These are phyloP conservation scores for Dothidotthia symphoricarpi DNA, from an alignment of 2,329 filamentous ascomycete species.

Conservation along the genomic window DNA sequence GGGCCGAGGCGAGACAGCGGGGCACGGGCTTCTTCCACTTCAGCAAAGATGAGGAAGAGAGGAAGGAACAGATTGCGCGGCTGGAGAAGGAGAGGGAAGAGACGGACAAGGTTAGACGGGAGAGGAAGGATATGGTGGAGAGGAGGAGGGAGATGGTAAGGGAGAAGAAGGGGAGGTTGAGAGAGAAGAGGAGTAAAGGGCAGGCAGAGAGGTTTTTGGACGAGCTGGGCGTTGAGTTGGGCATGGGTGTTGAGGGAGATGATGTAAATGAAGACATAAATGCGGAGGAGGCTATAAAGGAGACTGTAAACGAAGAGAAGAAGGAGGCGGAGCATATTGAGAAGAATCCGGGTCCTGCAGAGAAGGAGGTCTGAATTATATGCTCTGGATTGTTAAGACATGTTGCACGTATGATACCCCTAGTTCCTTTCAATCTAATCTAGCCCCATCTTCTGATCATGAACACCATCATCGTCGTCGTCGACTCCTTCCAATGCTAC, in stretches of 20 bases:
- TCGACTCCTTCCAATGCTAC: too few relatives aligned
- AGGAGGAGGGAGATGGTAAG: constrained; percentile 65
- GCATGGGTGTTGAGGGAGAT: background rate
- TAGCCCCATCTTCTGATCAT: too few relatives aligned
- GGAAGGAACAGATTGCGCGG: constrained; percentile 71
- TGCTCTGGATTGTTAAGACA: background rate
- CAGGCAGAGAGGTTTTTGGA: constrained; percentile 73
- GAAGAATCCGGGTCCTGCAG: too few relatives aligned
- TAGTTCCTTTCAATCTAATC: too few relatives aligned
- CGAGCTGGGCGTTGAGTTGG: constrained; percentile 42
- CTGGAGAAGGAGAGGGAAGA: constrained; percentile 65
- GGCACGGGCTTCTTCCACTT: constrained; percentile 93
- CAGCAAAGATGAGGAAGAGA: constrained; percentile 67
- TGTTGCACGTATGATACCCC: constrained; percentile 3
- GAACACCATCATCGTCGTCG: too few relatives aligned
- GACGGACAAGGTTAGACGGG: constrained; percentile 63
- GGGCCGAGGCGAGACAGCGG: constrained; percentile 77
- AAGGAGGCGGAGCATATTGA: too few relatives aligned
- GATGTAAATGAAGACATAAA: background rate
- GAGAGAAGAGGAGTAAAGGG: constrained; percentile 58
- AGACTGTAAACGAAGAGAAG: too few relatives aligned
- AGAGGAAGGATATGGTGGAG: constrained; percentile 50
- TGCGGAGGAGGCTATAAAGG: too few relatives aligned
- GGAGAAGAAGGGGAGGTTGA: constrained; percentile 61
- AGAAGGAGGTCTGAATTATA: too few relatives aligned